Evolutionary conservation across 352 stramenopile species (phyloP).

Genomic region (Globisporangium recalcitrans): DNA sequence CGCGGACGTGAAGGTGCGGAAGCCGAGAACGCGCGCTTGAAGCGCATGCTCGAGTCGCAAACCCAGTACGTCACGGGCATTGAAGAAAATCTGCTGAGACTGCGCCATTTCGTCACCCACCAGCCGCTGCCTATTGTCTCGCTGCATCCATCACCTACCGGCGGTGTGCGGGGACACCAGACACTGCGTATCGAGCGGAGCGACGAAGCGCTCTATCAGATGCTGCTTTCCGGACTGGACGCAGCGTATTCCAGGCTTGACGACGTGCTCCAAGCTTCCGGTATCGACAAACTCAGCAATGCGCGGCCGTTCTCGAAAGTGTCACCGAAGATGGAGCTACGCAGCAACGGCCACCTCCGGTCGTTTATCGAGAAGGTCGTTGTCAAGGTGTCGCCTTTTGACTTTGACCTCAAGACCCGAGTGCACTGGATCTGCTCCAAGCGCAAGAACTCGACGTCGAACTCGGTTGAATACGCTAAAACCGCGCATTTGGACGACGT

Average conservation of each 20-base stretch:
- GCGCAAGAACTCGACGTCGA: not conserved
- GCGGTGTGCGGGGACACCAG: not conserved
- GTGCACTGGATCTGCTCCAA: slow-evolving; percentile 5
- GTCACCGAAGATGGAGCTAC: not conserved
- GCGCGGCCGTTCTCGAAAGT: not conserved
- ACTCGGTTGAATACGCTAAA: not conserved
- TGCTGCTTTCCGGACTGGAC: not conserved
- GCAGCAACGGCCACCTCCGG: not conserved
- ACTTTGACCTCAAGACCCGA: not conserved
- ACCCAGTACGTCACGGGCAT: not conserved
- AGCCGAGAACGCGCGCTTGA: slow-evolving; percentile 2
- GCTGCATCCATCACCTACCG: not conserved
- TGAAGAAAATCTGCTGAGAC: not conserved
- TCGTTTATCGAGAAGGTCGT: slow-evolving; percentile 2
- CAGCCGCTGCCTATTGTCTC: not conserved
- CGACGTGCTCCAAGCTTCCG: not conserved
- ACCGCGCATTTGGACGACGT: not conserved
- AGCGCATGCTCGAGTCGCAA: not conserved
- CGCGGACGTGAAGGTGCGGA: not conserved
- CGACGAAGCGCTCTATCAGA: not conserved
- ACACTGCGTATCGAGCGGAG: not conserved
- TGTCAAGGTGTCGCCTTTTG: not conserved
- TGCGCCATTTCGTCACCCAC: not conserved
- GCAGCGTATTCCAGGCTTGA: not conserved
- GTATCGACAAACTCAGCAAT: not conserved